Percentiles rank a stretch among this genome's conserved stretches.
Evolutionary conservation across 2,329 filamentous ascomycete species (phyloP).

Genomic region (Cladophialophora yegresii): DNA sequence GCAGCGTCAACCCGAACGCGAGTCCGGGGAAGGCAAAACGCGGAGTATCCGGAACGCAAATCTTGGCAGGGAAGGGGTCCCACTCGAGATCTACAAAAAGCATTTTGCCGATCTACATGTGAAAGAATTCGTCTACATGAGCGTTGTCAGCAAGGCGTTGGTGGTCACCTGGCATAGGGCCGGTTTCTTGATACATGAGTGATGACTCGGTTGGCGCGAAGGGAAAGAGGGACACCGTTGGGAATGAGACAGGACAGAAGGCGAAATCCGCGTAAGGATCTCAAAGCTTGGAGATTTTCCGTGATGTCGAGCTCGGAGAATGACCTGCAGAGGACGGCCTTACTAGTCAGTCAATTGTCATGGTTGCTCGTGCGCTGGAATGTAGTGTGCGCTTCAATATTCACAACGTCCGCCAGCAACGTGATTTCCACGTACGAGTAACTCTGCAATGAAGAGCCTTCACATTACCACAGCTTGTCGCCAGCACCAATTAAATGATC

Average conservation of each 20-base stretch:
- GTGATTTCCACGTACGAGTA: background rate
- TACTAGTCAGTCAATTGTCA: background rate
- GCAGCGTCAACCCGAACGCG: background rate
- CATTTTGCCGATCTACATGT: constrained; percentile 17
- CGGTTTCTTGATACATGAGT: background rate
- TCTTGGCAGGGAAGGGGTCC: background rate
- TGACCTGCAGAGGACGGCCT: background rate
- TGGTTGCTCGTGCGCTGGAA: too few relatives aligned
- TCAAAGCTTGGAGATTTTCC: background rate
- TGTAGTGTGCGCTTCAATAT: background rate
- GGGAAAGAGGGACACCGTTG: background rate
- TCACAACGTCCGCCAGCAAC: background rate
- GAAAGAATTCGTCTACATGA: constrained; percentile 2
- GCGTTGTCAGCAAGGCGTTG: constrained; percentile 17
- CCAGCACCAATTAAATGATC: background rate
- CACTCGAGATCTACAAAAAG: constrained; percentile 7
- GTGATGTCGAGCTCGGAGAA: background rate
- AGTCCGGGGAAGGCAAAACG: background rate
- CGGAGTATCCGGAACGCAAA: constrained; percentile 2
- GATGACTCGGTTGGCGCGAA: background rate
- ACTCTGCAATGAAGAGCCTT: background rate
- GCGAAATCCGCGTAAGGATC: background rate
- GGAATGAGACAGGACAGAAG: background rate
- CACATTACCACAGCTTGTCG: background rate
- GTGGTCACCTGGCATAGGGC: constrained; percentile 41